Conservation (phyloP, 345 rosid species). For the Sonneratia caseolaris region DNA sequence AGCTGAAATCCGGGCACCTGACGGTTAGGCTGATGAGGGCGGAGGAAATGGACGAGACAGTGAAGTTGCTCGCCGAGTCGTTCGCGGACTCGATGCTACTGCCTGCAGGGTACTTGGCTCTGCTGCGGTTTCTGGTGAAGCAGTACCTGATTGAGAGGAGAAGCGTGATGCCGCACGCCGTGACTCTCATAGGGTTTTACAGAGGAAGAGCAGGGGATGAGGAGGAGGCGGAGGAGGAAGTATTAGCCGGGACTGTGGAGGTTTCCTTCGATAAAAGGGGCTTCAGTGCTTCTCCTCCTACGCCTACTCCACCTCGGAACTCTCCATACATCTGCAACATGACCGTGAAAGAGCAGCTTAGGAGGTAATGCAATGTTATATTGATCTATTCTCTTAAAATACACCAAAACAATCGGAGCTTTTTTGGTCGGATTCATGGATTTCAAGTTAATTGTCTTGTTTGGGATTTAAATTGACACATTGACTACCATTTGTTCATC, state of each 20-base stretch:
- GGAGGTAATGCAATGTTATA: slow-evolving; percentile 35
- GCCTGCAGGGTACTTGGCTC: slow-evolving; percentile 47
- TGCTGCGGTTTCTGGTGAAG: slow-evolving; percentile 67
- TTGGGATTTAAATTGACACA: background rate
- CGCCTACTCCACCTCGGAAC: slow-evolving; percentile 68
- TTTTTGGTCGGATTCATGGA: background rate
- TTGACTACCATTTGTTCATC: background rate
- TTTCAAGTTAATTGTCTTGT: background rate
- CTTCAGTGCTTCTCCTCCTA: slow-evolving; percentile 63
- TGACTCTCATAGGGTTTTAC: slow-evolving; percentile 61
- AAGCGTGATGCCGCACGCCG: slow-evolving; percentile 66
- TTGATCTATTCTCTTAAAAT: background rate
- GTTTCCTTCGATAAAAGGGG: slow-evolving; percentile 67
- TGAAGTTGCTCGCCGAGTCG: slow-evolving; percentile 60
- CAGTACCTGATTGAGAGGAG: slow-evolving; percentile 78
- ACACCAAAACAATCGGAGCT: background rate
- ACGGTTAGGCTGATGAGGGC: slow-evolving; percentile 63
- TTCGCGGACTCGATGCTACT: slow-evolving; percentile 78
- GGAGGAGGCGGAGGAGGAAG: slow-evolving; percentile 30
- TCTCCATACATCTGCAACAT: slow-evolving; percentile 82
- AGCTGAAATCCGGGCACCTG: slow-evolving; percentile 52
- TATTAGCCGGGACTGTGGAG: slow-evolving; percentile 86
- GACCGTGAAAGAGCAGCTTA: slow-evolving; percentile 63
- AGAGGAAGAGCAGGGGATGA: slow-evolving; percentile 31
- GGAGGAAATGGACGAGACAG: slow-evolving; percentile 66